Conservation (phyloP, 2,329 filamentous ascomycete species). For the Cladophialophora carrionii region DNA sequence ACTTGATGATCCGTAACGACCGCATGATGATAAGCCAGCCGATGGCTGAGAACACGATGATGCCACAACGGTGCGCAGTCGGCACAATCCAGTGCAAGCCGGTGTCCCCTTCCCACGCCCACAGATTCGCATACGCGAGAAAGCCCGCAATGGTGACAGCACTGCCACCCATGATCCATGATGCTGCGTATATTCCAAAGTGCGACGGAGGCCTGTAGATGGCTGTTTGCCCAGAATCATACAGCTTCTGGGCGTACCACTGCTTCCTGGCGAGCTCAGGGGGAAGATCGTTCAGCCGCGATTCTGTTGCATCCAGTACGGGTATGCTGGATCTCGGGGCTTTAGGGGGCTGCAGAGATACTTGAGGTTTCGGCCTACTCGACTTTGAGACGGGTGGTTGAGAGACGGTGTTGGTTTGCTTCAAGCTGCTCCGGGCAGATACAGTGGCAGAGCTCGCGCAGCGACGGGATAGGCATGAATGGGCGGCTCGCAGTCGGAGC, state of each 20-base stretch:
- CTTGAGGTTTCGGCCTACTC: not conserved
- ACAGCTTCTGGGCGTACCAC: constrained; percentile 30
- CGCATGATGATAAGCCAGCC: constrained; percentile 28
- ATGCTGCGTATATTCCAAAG: constrained; percentile 26
- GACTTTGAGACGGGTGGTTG: not conserved
- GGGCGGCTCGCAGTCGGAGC: constrained; percentile 15
- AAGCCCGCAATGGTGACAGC: constrained; percentile 20
- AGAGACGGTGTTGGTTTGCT: constrained; percentile 3
- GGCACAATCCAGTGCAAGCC: constrained; percentile 27
- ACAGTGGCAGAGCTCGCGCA: constrained; percentile 20
- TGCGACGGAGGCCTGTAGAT: constrained; percentile 32
- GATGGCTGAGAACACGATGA: constrained; percentile 24
- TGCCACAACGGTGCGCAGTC: constrained; percentile 26
- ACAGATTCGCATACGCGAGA: constrained; percentile 27
- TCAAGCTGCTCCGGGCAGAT: not conserved
- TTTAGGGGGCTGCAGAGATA: not conserved
- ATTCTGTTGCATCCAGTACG: not conserved
- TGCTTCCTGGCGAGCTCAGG: constrained; percentile 23
- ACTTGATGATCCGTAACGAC: constrained; percentile 26
- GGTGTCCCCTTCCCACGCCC: constrained; percentile 18
- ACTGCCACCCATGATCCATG: constrained; percentile 27
- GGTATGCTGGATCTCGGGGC: constrained; percentile 7
- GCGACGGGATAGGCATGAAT: constrained; percentile 16
- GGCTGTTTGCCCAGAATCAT: constrained; percentile 21
- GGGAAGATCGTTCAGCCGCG: constrained; percentile 8